Percentiles rank a stretch among this genome's conserved stretches.
Evolutionary conservation across 1,284 basidiomycete genomes (phyloP).

Genomic region (Puccinia novopanici): DNA sequence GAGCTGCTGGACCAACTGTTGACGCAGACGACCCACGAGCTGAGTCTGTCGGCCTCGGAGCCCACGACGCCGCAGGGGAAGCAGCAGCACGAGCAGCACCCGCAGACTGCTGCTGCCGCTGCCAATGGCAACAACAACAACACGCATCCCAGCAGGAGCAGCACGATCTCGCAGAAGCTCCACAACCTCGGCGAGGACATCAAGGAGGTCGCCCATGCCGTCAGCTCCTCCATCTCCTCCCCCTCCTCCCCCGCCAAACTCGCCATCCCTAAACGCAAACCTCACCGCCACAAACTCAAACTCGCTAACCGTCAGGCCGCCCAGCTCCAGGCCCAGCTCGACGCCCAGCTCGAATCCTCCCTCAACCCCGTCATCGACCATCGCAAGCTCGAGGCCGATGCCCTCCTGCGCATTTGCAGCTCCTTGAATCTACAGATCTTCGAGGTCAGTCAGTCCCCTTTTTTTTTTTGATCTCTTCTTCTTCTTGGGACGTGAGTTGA

Average conservation of each 20-base stretch:
- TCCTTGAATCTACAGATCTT: conserved; percentile 14
- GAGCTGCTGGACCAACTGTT: conserved; percentile 2
- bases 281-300: conserved; percentile 22
- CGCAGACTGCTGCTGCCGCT: no score
- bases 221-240: conserved; percentile 12
- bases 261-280: background rate
- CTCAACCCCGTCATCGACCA: conserved; percentile 1
- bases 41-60: background rate
- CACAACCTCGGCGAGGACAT: conserved; percentile 14
- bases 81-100: background rate
- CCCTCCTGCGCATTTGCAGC: background rate
- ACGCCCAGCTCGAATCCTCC: conserved; percentile 10
- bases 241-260: conserved; percentile 10
- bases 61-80: background rate
- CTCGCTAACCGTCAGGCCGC: conserved; percentile 24
- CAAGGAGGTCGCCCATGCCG: conserved; percentile 27
- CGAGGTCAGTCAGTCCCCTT: conserved; percentile 8
- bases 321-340: conserved; percentile 5
- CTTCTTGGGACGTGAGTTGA: background rate
- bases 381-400: conserved; percentile 19
- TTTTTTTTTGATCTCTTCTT: background rate
- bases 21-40: conserved; percentile 16
- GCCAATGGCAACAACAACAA: background rate
- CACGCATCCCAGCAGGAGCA: background rate
- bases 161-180: conserved; percentile 5